phyloP scores from a whole-genome alignment of 495 filamentous ascomycete genomes.

The Xylaria bambusicola region DNA sequence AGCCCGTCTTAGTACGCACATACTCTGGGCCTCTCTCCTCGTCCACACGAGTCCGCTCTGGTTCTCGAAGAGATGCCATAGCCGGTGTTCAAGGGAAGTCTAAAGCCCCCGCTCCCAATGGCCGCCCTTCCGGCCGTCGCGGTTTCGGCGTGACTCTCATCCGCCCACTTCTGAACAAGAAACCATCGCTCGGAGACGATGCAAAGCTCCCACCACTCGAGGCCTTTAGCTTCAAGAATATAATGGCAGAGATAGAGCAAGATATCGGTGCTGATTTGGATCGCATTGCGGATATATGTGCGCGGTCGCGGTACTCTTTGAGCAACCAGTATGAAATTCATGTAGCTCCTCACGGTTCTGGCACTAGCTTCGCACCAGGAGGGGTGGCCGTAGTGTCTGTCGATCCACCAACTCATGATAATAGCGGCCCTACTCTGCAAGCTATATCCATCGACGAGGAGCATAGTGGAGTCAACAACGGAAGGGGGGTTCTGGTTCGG shows the following conservation, averaged over 20 bases:
- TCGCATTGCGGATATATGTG: constrained; percentile 61
- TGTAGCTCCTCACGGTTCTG: constrained; percentile 55
- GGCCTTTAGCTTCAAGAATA: constrained; percentile 61
- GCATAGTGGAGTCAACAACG: constrained; percentile 23
- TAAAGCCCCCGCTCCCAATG: constrained; percentile 6
- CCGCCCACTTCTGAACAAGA: constrained; percentile 34
- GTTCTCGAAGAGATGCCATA: constrained; percentile 12
- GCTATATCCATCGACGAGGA: constrained; percentile 51
- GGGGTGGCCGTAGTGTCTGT: constrained; percentile 22
- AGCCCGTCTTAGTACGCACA: constrained; percentile 59
- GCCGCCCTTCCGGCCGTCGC: constrained; percentile 11
- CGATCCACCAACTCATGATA: constrained; percentile 14
- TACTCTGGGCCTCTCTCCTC: constrained; percentile 46
- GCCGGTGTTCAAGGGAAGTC: constrained; percentile 13
- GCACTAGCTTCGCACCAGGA: constrained; percentile 35
- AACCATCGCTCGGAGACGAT: constrained; percentile 16
- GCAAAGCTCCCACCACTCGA: constrained; percentile 52
- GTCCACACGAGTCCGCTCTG: constrained; percentile 15
- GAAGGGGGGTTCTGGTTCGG: constrained; percentile 34
- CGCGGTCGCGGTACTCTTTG: constrained; percentile 54
- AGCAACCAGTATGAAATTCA: constrained; percentile 64
- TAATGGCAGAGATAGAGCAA: constrained; percentile 52
- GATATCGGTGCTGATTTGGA: constrained; percentile 53
- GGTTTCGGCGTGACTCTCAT: constrained; percentile 28
- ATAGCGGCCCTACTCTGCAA: constrained; percentile 49